Conservation (phyloP, 2,329 filamentous ascomycete genomes). For the Hymenoscyphus salicellus region DNA sequence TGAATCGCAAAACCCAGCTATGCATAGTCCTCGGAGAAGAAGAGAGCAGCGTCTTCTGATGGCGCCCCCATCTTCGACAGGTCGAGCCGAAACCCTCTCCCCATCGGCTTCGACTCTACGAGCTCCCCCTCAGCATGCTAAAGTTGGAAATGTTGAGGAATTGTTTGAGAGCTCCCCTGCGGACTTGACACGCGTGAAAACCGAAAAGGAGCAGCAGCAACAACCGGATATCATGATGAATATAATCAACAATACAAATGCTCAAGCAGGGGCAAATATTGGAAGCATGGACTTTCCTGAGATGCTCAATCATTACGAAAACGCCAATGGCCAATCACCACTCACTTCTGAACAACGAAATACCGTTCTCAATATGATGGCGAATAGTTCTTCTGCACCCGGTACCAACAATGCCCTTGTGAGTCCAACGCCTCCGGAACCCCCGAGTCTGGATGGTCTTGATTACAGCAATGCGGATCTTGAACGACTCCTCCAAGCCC, state of each 20-base stretch:
- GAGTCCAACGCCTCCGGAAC: conserved; percentile 37
- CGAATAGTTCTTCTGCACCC: conserved; percentile 35
- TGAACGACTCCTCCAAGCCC: conserved; percentile 73
- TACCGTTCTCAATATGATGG: conserved; percentile 59
- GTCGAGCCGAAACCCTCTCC: conserved; percentile 23
- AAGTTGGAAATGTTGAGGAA: conserved; percentile 58
- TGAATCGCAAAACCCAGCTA: conserved; percentile 27
- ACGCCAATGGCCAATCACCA: conserved; percentile 50
- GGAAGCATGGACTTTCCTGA: conserved; percentile 49
- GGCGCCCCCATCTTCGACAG: conserved; percentile 28
- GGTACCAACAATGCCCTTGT: conserved; percentile 34
- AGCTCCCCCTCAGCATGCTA: conserved; percentile 26
- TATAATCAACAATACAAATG: conserved; percentile 63
- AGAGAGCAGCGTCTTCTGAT: conserved; percentile 34
- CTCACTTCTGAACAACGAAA: conserved; percentile 58
- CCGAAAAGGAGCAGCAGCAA: conserved; percentile 53
- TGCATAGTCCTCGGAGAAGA: conserved; percentile 30
- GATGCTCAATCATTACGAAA: conserved; percentile 41
- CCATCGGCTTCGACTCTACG: conserved; percentile 32
- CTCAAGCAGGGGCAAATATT: conserved; percentile 43
- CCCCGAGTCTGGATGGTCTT: conserved; percentile 58
- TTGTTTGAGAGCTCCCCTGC: conserved; percentile 51
- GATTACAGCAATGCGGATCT: conserved; percentile 71
- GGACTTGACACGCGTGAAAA: conserved; percentile 50
- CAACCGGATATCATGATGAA: conserved; percentile 63